Percentiles rank a stretch among this genome's conserved stretches.
Evolutionary conservation across 2,329 filamentous ascomycete species (phyloP).

Genomic region (Colletotrichum brevisporum): DNA sequence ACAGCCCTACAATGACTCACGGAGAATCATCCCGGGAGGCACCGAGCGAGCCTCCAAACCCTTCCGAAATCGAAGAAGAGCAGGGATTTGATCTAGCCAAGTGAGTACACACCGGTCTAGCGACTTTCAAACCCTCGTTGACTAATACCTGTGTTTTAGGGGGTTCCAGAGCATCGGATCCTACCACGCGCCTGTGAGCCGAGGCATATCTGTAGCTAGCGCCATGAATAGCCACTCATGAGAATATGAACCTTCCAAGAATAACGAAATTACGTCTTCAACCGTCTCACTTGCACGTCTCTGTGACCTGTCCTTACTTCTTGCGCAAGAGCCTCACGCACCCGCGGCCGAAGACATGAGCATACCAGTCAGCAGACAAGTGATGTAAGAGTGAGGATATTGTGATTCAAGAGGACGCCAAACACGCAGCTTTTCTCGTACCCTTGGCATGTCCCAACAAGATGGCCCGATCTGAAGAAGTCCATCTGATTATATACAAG

Average conservation of each 20-base stretch:
- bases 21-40: slow-evolving; percentile 42
- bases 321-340: neutral
- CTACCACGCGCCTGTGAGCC: slow-evolving; percentile 70
- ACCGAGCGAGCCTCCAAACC: slow-evolving; percentile 43
- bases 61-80: slow-evolving; percentile 60
- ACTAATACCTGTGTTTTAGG: slow-evolving; percentile 52
- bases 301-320: neutral
- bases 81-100: slow-evolving; percentile 72
- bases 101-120: slow-evolving; percentile 53
- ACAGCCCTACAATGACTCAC: slow-evolving; percentile 61
- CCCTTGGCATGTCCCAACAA: slow-evolving; percentile 13
- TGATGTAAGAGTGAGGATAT: slow-evolving; percentile 32
- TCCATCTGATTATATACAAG: slow-evolving; percentile 30
- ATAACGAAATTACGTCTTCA: slow-evolving; percentile 3
- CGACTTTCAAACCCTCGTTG: neutral
- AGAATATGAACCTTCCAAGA: neutral
- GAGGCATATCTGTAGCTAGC: slow-evolving; percentile 59
- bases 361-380: neutral
- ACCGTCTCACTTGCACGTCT: neutral
- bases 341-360: no score
- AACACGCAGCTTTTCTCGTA: slow-evolving; percentile 12
- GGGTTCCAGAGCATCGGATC: slow-evolving; percentile 77
- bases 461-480: slow-evolving; percentile 18
- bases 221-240: slow-evolving; percentile 52
- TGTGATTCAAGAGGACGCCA: slow-evolving; percentile 27